Percentiles rank a stretch among this genome's conserved stretches.
phyloP scores from a whole-genome alignment of 2,329 filamentous ascomycete genomes.

The Paraphaeosphaeria minitans region DNA sequence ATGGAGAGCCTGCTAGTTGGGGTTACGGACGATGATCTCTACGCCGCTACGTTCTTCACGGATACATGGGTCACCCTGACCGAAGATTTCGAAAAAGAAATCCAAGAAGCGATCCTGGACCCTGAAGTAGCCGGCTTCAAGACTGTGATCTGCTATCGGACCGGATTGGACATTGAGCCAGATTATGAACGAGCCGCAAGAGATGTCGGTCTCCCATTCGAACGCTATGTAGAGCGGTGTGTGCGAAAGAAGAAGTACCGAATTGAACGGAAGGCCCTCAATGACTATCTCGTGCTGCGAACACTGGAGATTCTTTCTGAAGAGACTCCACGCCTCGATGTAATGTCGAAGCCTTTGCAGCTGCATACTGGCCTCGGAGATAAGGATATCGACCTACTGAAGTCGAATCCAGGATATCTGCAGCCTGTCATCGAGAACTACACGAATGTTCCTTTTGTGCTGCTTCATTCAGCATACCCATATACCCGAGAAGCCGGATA shows the following conservation, averaged over 20 bases:
- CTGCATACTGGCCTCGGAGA: slow-evolving; percentile 85
- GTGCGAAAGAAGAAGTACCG: slow-evolving; percentile 52
- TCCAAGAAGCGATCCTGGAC: slow-evolving; percentile 65
- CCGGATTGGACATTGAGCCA: slow-evolving; percentile 64
- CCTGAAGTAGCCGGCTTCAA: slow-evolving; percentile 79
- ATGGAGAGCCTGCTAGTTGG: slow-evolving; percentile 57
- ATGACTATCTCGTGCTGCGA: slow-evolving; percentile 70
- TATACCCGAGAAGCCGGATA: slow-evolving; percentile 80
- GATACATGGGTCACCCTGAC: slow-evolving; percentile 53
- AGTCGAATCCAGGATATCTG: slow-evolving; percentile 75
- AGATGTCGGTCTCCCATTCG: slow-evolving; percentile 46
- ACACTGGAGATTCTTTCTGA: slow-evolving; percentile 64
- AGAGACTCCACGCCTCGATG: slow-evolving; percentile 36
- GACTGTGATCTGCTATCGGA: slow-evolving; percentile 80
- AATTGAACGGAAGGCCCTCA: slow-evolving; percentile 68
- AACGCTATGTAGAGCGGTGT: slow-evolving; percentile 48
- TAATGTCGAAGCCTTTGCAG: slow-evolving; percentile 72
- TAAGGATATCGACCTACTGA: slow-evolving; percentile 72
- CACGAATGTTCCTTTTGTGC: slow-evolving; percentile 72
- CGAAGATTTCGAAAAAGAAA: slow-evolving; percentile 57
- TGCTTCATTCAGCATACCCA: slow-evolving; percentile 82
- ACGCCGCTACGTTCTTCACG: slow-evolving; percentile 38
- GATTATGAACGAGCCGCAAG: slow-evolving; percentile 48
- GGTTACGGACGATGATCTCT: slow-evolving; percentile 43
- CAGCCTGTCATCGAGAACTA: slow-evolving; percentile 75